Percentiles rank a stretch among this genome's conserved stretches.
Evolutionary conservation across 2,329 filamentous ascomycete species (phyloP).

Genomic region (Calonectria montana): DNA sequence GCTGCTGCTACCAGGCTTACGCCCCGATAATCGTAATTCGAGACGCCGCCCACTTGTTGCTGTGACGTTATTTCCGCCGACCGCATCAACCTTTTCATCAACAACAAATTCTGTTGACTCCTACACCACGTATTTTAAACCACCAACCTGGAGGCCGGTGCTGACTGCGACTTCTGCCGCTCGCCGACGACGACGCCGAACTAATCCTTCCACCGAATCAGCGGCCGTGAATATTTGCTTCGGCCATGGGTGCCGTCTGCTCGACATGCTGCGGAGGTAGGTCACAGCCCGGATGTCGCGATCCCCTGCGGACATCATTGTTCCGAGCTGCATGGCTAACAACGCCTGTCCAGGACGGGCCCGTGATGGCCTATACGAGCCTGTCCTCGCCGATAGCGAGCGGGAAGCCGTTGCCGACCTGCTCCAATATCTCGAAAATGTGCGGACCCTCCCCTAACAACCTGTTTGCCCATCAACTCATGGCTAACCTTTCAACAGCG

Average conservation of each 20-base stretch:
- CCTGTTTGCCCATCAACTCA: background rate
- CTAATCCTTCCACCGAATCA: constrained; percentile 19
- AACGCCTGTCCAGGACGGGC: constrained; percentile 68
- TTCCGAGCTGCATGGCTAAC: constrained; percentile 42
- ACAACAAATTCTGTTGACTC: background rate
- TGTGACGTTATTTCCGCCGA: constrained; percentile 42
- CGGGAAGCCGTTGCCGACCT: constrained; percentile 96
- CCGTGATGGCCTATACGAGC: constrained; percentile 85
- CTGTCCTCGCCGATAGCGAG: constrained; percentile 93
- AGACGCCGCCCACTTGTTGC: constrained; percentile 30
- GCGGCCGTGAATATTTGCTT: constrained; percentile 33
- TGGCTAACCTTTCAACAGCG: constrained; percentile 69
- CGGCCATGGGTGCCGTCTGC: constrained; percentile 71
- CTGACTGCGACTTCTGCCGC: constrained; percentile 3
- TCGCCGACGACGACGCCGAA: constrained; percentile 19
- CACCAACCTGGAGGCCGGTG: constrained; percentile 16
- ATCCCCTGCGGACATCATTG: constrained; percentile 14
- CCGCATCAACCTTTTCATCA: background rate
- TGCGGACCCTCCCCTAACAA: constrained; percentile 53
- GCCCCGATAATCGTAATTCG: constrained; percentile 38
- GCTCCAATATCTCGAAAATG: constrained; percentile 95
- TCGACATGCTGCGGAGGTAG: constrained; percentile 68
- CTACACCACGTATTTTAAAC: constrained; percentile 25
- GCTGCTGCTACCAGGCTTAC: constrained; percentile 26
- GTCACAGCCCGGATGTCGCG: constrained; percentile 27